These are phyloP conservation scores for Chlorella sp. DNA, from an alignment of 139 green algal genomes.

Conservation along the genomic window DNA sequence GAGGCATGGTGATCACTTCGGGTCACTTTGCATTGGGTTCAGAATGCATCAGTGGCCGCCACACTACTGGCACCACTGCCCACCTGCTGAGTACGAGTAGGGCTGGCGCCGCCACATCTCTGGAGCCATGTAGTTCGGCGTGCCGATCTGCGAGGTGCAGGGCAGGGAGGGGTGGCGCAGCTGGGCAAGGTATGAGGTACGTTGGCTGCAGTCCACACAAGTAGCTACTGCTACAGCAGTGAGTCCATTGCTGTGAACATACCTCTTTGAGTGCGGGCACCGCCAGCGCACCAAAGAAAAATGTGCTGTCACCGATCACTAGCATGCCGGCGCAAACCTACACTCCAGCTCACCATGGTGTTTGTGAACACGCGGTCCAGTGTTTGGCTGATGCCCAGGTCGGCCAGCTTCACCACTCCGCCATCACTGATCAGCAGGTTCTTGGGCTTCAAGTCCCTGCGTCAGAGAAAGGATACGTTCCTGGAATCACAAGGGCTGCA, in stretches of 20 bases:
- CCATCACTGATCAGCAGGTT: constrained; percentile 81
- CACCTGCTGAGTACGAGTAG: constrained; percentile 85
- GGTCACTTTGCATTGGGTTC: too few species aligned
- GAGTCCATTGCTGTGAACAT: too few species aligned
- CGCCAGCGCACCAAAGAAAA: too few species aligned
- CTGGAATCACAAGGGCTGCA: too few species aligned
- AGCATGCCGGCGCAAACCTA: too few species aligned
- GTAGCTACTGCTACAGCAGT: too few species aligned
- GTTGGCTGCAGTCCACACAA: too few species aligned
- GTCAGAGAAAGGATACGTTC: too few species aligned
- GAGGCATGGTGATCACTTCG: too few species aligned
- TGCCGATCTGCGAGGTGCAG: constrained; percentile 68
- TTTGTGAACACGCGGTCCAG: constrained; percentile 75
- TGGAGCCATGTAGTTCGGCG: constrained; percentile 88
- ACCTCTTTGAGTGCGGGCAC: too few species aligned
- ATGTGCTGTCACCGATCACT: too few species aligned
- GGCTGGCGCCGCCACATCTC: constrained; percentile 84
- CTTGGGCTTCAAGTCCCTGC: constrained; percentile 37
- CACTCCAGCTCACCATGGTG: constrained; percentile 76
- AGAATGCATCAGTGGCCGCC: too few species aligned
- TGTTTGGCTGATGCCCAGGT: constrained; percentile 89
- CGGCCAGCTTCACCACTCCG: constrained; percentile 82
- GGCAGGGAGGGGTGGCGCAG: background rate
- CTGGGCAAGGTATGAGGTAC: background rate
- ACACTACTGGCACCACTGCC: constrained; percentile 70